Conservation (phyloP, 176 grass and related monocot genomes). For the Oryza meyeriana region DNA sequence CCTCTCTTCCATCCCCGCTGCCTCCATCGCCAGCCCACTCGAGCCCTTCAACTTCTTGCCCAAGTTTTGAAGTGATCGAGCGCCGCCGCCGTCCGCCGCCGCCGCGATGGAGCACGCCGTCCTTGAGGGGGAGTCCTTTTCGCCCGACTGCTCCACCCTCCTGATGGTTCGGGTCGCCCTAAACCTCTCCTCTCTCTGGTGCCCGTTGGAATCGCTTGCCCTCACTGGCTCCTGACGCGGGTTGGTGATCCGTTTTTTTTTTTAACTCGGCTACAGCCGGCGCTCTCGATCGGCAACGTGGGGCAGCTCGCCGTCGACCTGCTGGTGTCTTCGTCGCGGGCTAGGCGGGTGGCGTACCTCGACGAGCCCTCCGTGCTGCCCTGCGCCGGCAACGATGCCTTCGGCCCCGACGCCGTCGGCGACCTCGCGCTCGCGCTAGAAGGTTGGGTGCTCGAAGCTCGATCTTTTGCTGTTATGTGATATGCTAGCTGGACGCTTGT, state of each 20-base stretch:
- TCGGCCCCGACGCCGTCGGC: conserved; percentile 60
- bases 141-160: conserved; percentile 53
- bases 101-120: conserved; percentile 60
- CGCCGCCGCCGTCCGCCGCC: not conserved
- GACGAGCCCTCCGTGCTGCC: conserved; percentile 83
- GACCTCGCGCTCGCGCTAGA: conserved; percentile 79
- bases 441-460: conserved; percentile 37
- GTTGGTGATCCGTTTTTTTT: conserved; percentile 7
- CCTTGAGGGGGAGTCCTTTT: conserved; percentile 56
- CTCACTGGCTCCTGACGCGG: not conserved
- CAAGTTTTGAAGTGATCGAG: conserved; percentile 11
- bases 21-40: not conserved
- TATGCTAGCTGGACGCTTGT: not conserved
- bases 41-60: conserved; percentile 15
- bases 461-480: not conserved
- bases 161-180: conserved; percentile 54
- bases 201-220: not conserved
- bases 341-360: conserved; percentile 71
- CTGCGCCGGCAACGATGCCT: conserved; percentile 84
- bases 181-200: not conserved
- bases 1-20: not conserved
- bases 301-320: conserved; percentile 90
- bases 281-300: conserved; percentile 95
- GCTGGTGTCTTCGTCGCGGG: conserved; percentile 54
- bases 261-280: conserved; percentile 52